Percentiles rank a stretch among this genome's conserved stretches.
phyloP scores from a whole-genome alignment of 305 asterid species.

The Fraxinus xanthoxyloides region DNA sequence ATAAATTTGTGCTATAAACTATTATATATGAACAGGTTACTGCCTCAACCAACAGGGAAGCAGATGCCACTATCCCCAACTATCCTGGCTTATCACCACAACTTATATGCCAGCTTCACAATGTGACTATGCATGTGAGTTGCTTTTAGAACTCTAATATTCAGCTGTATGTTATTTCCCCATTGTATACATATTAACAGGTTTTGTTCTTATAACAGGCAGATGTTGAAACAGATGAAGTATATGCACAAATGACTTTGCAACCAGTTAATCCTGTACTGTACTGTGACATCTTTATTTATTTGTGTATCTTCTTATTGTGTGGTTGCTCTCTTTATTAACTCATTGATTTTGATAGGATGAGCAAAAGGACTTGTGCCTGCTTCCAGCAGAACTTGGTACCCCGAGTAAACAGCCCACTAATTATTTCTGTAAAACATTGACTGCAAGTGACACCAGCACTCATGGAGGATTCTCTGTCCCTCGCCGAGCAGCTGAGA shows the following conservation, averaged over 20 bases:
- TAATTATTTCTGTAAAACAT: constrained; percentile 85
- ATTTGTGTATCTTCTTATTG: constrained; percentile 15
- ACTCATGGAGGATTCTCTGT: constrained; percentile 99
- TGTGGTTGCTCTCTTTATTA: constrained; percentile 8
- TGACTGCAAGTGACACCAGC: constrained; percentile 94
- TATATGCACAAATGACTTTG: constrained; percentile 93
- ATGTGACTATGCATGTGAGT: constrained; percentile 93
- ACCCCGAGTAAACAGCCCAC: constrained; percentile 88
- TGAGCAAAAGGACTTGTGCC: constrained; percentile 92
- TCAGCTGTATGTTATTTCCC: background rate
- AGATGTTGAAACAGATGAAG: constrained; percentile 93
- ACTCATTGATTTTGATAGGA: constrained; percentile 45
- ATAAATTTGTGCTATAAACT: background rate
- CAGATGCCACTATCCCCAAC: constrained; percentile 72
- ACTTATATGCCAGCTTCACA: constrained; percentile 90
- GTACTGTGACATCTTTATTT: background rate
- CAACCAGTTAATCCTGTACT: constrained; percentile 86
- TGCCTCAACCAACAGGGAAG: constrained; percentile 94
- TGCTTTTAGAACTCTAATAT: background rate
- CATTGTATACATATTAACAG: background rate
- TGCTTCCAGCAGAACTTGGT: constrained; percentile 87
- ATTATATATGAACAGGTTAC: constrained; percentile 56
- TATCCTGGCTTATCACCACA: constrained; percentile 94
- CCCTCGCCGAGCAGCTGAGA: constrained; percentile 98
- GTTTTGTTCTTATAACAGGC: constrained; percentile 57